Conservation (phyloP, 805 yeast genomes). For the Saturnispora galanensis region DNA sequence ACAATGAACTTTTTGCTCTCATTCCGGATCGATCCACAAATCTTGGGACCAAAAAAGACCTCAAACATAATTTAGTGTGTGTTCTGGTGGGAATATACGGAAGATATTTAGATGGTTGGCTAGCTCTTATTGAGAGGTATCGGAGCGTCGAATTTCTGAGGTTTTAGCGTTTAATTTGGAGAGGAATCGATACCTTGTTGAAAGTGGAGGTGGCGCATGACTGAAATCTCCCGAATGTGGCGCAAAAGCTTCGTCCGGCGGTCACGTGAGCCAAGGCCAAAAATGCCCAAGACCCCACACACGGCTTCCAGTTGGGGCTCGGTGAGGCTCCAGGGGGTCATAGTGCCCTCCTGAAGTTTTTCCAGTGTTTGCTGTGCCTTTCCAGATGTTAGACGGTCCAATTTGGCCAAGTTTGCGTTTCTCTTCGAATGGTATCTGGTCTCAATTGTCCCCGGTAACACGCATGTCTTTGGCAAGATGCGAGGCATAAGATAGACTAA, state of each 20-base stretch:
- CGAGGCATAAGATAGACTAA: constrained; percentile 44
- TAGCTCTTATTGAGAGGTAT: no score
- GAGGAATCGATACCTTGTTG: neutral
- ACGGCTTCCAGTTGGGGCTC: neutral
- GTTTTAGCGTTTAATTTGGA: neutral
- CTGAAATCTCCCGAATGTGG: constrained; percentile 6
- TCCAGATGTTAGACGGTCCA: neutral
- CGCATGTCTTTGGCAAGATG: constrained; percentile 54
- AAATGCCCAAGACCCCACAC: neutral
- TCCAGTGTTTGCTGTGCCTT: neutral
- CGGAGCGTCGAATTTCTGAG: no score
- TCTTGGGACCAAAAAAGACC: neutral
- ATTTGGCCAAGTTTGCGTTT: neutral
- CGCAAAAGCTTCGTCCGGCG: constrained; percentile 4
- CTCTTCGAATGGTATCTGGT: constrained; percentile 1
- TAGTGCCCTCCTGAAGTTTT: neutral
- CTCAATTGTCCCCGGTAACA: constrained; percentile 31
- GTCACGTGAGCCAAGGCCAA: constrained; percentile 7
- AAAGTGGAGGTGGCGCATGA: constrained; percentile 8
- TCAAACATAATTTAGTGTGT: neutral
- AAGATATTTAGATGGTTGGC: no score
- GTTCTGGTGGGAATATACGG: no score
- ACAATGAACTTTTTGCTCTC: neutral
- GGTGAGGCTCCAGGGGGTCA: neutral
- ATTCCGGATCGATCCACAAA: neutral